A percentile compares a stretch with the other conserved stretches of the same genome.
Conservation (phyloP, 768 basidiomycete genomes). For the Grammothele lineata region DNA sequence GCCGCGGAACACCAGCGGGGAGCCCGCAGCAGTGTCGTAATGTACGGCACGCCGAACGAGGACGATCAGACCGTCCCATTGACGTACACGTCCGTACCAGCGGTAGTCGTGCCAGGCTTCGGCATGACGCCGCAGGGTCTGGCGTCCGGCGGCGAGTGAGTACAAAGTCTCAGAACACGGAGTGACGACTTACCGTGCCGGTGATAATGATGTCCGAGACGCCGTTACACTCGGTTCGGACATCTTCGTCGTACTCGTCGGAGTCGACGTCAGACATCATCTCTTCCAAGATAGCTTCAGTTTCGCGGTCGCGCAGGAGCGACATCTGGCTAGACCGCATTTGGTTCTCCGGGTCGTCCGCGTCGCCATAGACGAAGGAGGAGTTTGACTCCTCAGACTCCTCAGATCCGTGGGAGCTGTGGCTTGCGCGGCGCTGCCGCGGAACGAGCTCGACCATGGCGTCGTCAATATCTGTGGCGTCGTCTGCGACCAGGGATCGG, state of each 20-base stretch:
- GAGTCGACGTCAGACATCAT: slow-evolving; percentile 11
- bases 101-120: slow-evolving; percentile 32
- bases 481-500: no score
- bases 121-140: slow-evolving; percentile 44
- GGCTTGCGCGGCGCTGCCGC: slow-evolving; percentile 2
- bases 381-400: slow-evolving; percentile 9
- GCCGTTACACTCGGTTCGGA: slow-evolving; percentile 41
- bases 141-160: neutral
- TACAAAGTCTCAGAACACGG: no score
- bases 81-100: slow-evolving; percentile 33
- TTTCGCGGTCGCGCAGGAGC: slow-evolving; percentile 21
- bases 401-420: no score
- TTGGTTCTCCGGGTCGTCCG: slow-evolving; percentile 12
- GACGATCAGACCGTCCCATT: slow-evolving; percentile 35
- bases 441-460: neutral
- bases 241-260: slow-evolving; percentile 22
- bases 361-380: slow-evolving; percentile 16
- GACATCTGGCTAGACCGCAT: slow-evolving; percentile 1
- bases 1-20: slow-evolving; percentile 55
- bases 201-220: slow-evolving; percentile 58
- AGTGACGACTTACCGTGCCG: slow-evolving; percentile 42
- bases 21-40: no score
- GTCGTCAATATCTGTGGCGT: slow-evolving; percentile 1
- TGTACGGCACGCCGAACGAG: slow-evolving; percentile 28
- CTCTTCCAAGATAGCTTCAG: slow-evolving; percentile 25